Evolutionary conservation across 345 rosid genomes (phyloP).

Genomic region (Populus davidiana): DNA sequence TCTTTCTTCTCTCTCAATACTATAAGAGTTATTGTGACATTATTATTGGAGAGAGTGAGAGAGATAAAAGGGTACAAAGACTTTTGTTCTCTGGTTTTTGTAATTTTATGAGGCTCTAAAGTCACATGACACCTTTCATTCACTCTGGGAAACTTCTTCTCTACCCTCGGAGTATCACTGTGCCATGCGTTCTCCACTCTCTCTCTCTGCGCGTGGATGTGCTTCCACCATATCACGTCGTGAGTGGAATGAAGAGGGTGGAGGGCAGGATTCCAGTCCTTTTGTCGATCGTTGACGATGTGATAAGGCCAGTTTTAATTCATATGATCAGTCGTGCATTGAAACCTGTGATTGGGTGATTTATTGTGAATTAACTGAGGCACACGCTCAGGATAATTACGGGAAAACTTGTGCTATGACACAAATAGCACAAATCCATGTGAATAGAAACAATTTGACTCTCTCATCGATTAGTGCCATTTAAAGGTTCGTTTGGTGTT

Average conservation of each 20-base stretch:
- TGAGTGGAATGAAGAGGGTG: background rate
- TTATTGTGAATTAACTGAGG: background rate
- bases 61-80: constrained; percentile 15
- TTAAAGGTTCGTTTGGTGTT: too few species aligned
- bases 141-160: constrained; percentile 13
- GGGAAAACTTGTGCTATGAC: too few species aligned
- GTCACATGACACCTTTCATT: constrained; percentile 37
- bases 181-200: background rate
- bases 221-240: background rate
- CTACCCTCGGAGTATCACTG: background rate
- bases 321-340: background rate
- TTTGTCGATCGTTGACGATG: background rate
- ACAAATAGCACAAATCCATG: background rate
- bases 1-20: constrained; percentile 29
- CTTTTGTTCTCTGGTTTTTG: constrained; percentile 36
- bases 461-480: background rate
- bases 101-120: constrained; percentile 26
- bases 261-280: background rate
- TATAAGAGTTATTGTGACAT: constrained; percentile 10
- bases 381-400: background rate
- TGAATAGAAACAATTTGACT: too few species aligned
- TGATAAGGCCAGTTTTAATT: background rate
- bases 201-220: background rate
- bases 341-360: background rate
- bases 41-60: constrained; percentile 13